Evolutionary conservation across 331 rosid genomes (phyloP), one percentile per base, ranked within the genome.

Genomic region (Pyrus hybrid): DNA sequence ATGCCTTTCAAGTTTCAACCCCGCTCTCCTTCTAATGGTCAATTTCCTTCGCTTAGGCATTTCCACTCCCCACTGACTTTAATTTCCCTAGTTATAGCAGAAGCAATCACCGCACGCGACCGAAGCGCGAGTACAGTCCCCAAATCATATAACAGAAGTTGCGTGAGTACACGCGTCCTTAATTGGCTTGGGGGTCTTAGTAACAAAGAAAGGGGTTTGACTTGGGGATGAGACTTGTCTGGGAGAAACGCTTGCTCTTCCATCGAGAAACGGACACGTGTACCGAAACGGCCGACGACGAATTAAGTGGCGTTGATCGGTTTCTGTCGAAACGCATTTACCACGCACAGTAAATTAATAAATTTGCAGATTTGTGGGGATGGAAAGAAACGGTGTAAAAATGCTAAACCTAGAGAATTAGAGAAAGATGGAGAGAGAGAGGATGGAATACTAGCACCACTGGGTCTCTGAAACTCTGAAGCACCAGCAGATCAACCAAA

Each of bases 271-370:
- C 0, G 0, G 76, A 58, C 93, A 90, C 88, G 91, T 91, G 95
- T 77, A 75, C 8, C 3, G 51, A 63, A 88, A 91, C 88, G 57
- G 87, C 70, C 79, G 11, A 74, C 58, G 29, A 68, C 21, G 71
- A 58, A 1, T 80, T 75, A 84, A 45, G 75, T 78, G 87, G 80
- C 73, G 84, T 68, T 68, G 84, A 85, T 89, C 86, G 77, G 87
- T 89, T 89, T 84, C 86, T 79, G 80, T 87, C 76, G 68, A 81
- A 67, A 80, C 65, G 85, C 96, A 86, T 82, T 93, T 85, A 88
- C 90, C 87, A 64, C 61, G 73, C 58, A 30, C 83, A 73, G 88
- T 88, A 79, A 87, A 79, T 67, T 49, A 77, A 63, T 81, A 70
- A 90, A 88, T 87, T 82, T 64, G 77, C 9, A 78, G 32, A 82